Evolutionary conservation across 257 asterid genomes (phyloP).

Genomic region (Scutellaria minor): DNA sequence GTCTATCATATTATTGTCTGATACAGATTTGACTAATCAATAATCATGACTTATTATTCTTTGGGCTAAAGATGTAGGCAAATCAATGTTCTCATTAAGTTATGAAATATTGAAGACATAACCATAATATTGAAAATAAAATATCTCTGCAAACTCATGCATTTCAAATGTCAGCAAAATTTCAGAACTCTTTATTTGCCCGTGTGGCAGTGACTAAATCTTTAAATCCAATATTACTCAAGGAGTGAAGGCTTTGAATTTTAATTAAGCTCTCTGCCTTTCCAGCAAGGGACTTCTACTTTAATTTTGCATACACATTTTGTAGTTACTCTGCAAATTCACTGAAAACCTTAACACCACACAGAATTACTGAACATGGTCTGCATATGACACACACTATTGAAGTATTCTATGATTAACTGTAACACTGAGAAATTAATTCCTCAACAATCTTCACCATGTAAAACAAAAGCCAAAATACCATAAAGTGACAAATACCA

Average conservation of each 20-base stretch:
- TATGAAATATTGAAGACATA: not conserved
- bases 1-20: not conserved
- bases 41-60: not conserved
- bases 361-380: conserved; percentile 9
- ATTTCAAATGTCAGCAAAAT: not conserved
- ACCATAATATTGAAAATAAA: not conserved
- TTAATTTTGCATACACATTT: not conserved
- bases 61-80: not conserved
- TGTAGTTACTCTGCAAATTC: not conserved
- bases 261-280: not conserved
- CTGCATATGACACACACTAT: conserved; percentile 1
- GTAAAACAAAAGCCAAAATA: conserved; percentile 29
- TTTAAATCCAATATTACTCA: not conserved
- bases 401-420: conserved; percentile 4
- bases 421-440: conserved; percentile 4
- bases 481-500: conserved; percentile 3
- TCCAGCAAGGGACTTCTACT: not conserved
- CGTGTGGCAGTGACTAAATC: not conserved
- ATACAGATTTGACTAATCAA: conserved; percentile 3
- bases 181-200: not conserved
- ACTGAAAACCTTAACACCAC: not conserved
- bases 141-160: not conserved
- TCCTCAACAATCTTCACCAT: conserved; percentile 19
- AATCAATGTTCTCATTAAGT: not conserved
- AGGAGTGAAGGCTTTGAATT: not conserved